These are phyloP conservation scores for Skeletonema menzelii DNA, from an alignment of 108 stramenopile genomes.

Conservation along the genomic window DNA sequence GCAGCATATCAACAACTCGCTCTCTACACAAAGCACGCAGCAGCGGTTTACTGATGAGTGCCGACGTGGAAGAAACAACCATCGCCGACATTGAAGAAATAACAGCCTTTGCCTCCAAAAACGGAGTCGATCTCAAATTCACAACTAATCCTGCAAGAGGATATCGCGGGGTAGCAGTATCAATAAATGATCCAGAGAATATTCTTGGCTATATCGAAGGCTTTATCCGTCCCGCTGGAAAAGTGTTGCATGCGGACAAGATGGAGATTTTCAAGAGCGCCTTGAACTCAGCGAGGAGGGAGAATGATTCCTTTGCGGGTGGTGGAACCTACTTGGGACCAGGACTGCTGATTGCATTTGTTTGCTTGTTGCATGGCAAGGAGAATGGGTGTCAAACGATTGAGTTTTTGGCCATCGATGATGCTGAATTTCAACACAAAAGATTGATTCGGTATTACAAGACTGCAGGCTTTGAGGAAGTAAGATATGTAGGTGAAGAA, in stretches of 20 bases:
- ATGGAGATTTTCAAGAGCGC: slow-evolving; percentile 75
- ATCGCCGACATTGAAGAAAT: slow-evolving; percentile 39
- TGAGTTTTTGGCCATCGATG: slow-evolving; percentile 86
- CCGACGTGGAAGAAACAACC: slow-evolving; percentile 2
- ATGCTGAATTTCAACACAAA: slow-evolving; percentile 79
- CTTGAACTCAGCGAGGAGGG: slow-evolving; percentile 45
- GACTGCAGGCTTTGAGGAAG: slow-evolving; percentile 67
- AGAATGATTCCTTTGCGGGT: slow-evolving; percentile 40
- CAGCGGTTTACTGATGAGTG: background rate
- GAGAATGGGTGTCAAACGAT: slow-evolving; percentile 55
- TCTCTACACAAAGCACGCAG: background rate
- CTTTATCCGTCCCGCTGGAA: slow-evolving; percentile 66
- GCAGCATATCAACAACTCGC: background rate
- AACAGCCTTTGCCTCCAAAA: slow-evolving; percentile 33
- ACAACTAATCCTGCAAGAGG: slow-evolving; percentile 68
- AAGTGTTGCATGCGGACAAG: slow-evolving; percentile 78
- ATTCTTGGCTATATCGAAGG: slow-evolving; percentile 84
- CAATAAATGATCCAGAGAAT: slow-evolving; percentile 47
- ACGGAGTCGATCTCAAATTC: slow-evolving; percentile 57
- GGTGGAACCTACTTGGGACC: slow-evolving; percentile 65
- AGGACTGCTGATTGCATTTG: slow-evolving; percentile 69
- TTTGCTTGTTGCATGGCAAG: slow-evolving; percentile 62
- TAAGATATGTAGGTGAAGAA: slow-evolving; percentile 86
- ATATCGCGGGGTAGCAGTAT: slow-evolving; percentile 73
- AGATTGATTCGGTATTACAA: slow-evolving; percentile 73